A percentile compares a stretch with the other conserved stretches of the same genome.
Evolutionary conservation across 495 filamentous ascomycete genomes (phyloP).

Genomic region (Terfezia boudieri): DNA sequence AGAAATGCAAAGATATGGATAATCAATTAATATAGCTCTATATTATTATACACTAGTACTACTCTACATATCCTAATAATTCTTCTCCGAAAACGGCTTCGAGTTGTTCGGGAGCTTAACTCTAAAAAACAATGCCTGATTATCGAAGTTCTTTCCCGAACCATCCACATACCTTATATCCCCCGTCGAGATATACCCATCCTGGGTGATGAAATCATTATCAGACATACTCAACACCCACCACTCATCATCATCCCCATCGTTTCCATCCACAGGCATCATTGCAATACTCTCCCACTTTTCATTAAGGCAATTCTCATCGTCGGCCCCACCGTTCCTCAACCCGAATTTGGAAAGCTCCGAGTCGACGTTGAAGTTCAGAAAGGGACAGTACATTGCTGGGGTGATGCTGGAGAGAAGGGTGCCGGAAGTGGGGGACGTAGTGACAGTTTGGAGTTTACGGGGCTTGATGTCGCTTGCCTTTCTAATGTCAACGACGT

Average conservation of each 20-base stretch:
- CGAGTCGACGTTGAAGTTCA: constrained; percentile 50
- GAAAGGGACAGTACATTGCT: constrained; percentile 43
- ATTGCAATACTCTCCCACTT: constrained; percentile 61
- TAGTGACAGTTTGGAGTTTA: constrained; percentile 1
- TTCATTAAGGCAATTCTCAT: constrained; percentile 41
- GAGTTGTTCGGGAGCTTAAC: constrained; percentile 29
- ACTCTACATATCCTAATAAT: no score
- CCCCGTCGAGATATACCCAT: constrained; percentile 46
- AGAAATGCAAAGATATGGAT: no score
- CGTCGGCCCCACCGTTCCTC: constrained; percentile 40
- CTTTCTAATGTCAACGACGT: constrained; percentile 41
- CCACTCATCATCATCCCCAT: constrained; percentile 36
- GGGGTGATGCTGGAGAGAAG: constrained; percentile 35
- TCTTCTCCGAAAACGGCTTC: no score
- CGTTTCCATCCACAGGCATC: constrained; percentile 25
- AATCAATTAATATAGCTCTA: no score
- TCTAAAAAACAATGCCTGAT: constrained; percentile 51
- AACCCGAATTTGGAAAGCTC: constrained; percentile 46
- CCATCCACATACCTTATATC: constrained; percentile 36
- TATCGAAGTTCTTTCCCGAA: constrained; percentile 41
- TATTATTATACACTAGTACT: no score
- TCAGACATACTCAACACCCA: constrained; percentile 49
- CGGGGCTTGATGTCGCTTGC: constrained; percentile 42
- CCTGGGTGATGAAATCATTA: constrained; percentile 64
- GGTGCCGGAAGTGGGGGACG: constrained; percentile 25